phyloP scores from a whole-genome alignment of 2,329 filamentous ascomycete species.

The Diaporthe destruens region DNA sequence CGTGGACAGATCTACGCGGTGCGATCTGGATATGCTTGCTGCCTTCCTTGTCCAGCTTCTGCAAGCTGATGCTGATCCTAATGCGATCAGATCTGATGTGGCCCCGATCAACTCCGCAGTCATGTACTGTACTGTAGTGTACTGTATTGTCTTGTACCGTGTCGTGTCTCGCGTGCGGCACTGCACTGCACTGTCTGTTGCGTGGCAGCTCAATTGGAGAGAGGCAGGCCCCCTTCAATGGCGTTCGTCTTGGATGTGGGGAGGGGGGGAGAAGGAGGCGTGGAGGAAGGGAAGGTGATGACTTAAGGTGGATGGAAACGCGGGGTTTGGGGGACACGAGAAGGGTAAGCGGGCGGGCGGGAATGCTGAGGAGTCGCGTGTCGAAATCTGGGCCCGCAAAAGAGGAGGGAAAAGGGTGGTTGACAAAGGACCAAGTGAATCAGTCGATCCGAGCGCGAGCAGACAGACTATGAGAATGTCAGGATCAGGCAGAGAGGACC shows the following conservation, averaged over 20 bases:
- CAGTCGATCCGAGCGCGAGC: conserved; percentile 1
- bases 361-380: conserved; percentile 18
- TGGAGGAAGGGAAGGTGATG: conserved; percentile 14
- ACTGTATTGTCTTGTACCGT: neutral
- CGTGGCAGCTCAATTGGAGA: conserved; percentile 34
- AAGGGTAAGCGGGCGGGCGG: conserved; percentile 9
- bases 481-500: neutral
- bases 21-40: conserved; percentile 22
- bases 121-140: neutral
- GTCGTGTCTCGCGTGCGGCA: neutral
- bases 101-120: conserved; percentile 14
- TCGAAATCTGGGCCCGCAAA: conserved; percentile 8
- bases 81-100: no score
- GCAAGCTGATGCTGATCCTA: conserved; percentile 24
- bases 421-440: neutral
- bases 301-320: conserved; percentile 2
- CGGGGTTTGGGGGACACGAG: conserved; percentile 20
- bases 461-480: conserved; percentile 11
- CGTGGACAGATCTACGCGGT: neutral
- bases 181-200: conserved; percentile 6
- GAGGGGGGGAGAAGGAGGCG: conserved; percentile 2
- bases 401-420: conserved; percentile 9
- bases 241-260: conserved; percentile 14
- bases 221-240: conserved; percentile 22
- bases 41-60: conserved; percentile 20